Conservation (phyloP, 2,329 filamentous ascomycete genomes). For the Ceratocystis albifundus region DNA sequence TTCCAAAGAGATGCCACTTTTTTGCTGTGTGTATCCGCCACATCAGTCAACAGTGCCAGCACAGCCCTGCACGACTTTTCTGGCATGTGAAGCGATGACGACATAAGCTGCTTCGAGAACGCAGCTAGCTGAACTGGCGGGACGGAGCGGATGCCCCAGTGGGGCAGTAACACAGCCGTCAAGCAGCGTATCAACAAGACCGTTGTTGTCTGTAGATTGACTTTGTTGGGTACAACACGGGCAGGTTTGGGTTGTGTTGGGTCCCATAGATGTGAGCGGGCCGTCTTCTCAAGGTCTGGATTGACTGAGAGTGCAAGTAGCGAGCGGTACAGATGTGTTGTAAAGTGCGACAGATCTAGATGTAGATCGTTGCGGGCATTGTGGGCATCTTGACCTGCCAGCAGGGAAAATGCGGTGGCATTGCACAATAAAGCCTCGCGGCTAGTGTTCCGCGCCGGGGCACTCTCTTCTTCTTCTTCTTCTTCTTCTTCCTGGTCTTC, state of each 20-base stretch:
- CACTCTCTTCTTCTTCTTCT: constrained; percentile 38
- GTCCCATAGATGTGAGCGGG: constrained; percentile 58
- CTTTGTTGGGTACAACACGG: constrained; percentile 42
- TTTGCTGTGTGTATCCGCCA: constrained; percentile 68
- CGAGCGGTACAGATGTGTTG: constrained; percentile 80
- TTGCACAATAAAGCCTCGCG: constrained; percentile 87
- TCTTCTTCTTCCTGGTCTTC: constrained; percentile 37
- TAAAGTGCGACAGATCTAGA: constrained; percentile 91
- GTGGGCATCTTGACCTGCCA: constrained; percentile 84
- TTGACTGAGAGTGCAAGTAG: constrained; percentile 68
- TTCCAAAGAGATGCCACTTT: constrained; percentile 85
- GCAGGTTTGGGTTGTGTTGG: constrained; percentile 41
- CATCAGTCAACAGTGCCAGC: constrained; percentile 62
- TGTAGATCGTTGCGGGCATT: constrained; percentile 71
- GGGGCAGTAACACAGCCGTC: constrained; percentile 66
- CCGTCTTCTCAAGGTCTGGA: constrained; percentile 72
- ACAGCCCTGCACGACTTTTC: constrained; percentile 80
- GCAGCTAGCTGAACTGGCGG: constrained; percentile 79
- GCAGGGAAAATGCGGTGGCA: constrained; percentile 89
- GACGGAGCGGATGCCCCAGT: constrained; percentile 58
- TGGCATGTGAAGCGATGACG: constrained; percentile 68
- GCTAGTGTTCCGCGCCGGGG: constrained; percentile 56
- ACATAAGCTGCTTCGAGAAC: constrained; percentile 85
- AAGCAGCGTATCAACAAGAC: constrained; percentile 83
- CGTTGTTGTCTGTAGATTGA: constrained; percentile 91